Conservation (phyloP, 768 basidiomycete genomes). For the Coprinellus micaceus region DNA sequence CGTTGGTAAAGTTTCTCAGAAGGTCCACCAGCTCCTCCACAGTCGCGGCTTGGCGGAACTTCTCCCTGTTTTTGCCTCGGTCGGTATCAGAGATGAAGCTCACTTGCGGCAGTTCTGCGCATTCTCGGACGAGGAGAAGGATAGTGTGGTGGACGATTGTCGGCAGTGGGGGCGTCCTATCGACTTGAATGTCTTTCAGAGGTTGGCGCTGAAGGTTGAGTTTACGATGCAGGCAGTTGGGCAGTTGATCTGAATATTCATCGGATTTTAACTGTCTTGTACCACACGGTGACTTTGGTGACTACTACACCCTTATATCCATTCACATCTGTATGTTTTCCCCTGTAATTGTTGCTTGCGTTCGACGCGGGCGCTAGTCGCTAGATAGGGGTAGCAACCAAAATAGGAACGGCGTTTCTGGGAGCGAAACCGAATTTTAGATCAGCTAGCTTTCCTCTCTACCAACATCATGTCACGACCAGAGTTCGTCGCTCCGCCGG, state of each 20-base stretch:
- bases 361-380: too few species aligned
- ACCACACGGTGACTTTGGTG: too few species aligned
- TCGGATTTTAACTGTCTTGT: too few species aligned
- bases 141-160: neutral
- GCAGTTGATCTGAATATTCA: too few species aligned
- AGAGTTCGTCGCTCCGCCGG: slow-evolving; percentile 84
- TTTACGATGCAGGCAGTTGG: neutral
- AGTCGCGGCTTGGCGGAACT: neutral
- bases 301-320: too few species aligned
- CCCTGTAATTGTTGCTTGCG: too few species aligned
- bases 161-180: neutral
- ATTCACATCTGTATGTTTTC: too few species aligned
- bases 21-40: neutral
- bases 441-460: slow-evolving; percentile 14
- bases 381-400: too few species aligned
- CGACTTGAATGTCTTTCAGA: slow-evolving; percentile 2
- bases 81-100: neutral
- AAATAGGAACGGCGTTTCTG: neutral
- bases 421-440: slow-evolving; percentile 20
- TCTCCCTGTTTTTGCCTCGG: neutral
- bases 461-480: slow-evolving; percentile 68
- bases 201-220: neutral
- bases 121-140: neutral
- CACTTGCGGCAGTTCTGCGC: neutral
- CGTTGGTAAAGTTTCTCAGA: neutral